phyloP scores from a whole-genome alignment of 257 asterid genomes.

The Plantago ovata region DNA sequence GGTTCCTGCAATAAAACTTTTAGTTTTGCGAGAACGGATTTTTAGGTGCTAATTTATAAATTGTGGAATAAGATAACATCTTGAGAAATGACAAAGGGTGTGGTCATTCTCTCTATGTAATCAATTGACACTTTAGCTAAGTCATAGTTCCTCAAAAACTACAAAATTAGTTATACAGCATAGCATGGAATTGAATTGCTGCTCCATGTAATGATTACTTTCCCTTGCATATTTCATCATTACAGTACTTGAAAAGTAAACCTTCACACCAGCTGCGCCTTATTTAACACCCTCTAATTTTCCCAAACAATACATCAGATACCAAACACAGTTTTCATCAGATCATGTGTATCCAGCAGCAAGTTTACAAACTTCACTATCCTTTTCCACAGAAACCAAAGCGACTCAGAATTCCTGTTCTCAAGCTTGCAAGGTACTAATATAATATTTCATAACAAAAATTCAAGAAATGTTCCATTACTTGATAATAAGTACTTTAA shows the following conservation, averaged over 20 bases:
- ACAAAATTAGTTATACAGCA: slow-evolving; percentile 1
- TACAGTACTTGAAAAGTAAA: slow-evolving; percentile 21
- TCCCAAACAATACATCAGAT: neutral
- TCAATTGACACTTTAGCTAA: no score
- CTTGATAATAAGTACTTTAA: neutral
- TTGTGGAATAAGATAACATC: no score
- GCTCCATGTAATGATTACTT: slow-evolving; percentile 22
- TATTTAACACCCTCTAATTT: neutral
- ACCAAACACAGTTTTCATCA: neutral
- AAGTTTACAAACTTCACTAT: slow-evolving; percentile 13
- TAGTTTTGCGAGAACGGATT: no score
- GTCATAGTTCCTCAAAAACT: neutral
- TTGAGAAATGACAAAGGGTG: no score
- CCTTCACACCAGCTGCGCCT: neutral
- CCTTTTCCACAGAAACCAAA: slow-evolving; percentile 23
- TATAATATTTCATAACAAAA: neutral
- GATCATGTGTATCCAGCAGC: slow-evolving; percentile 33
- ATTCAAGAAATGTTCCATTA: neutral
- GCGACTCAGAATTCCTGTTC: slow-evolving; percentile 32
- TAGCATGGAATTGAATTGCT: slow-evolving; percentile 7
- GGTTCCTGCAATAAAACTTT: no score
- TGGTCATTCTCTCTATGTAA: no score
- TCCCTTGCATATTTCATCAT: slow-evolving; percentile 14
- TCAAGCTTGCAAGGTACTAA: slow-evolving; percentile 33
- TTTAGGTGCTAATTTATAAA: no score